Evolutionary conservation across 768 basidiomycete genomes (phyloP).

Genomic region (Pleurotus eryngii): DNA sequence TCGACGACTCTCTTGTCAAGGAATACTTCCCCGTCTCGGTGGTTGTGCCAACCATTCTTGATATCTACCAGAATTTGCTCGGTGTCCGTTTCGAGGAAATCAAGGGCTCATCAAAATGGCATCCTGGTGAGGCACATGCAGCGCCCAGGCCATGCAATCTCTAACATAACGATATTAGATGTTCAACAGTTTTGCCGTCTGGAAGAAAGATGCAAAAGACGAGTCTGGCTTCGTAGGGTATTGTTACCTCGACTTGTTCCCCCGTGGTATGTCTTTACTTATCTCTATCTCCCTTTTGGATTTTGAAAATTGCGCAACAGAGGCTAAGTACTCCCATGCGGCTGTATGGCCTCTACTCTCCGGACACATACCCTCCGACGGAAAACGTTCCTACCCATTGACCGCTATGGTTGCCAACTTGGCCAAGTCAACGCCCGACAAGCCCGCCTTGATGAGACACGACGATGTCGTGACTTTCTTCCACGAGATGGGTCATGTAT

Average conservation of each 20-base stretch:
- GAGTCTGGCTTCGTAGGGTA: conserved; percentile 76
- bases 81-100: conserved; percentile 71
- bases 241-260: conserved; percentile 87
- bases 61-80: conserved; percentile 81
- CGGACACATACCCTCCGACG: conserved; percentile 56
- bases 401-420: conserved; percentile 90
- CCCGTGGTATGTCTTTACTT: conserved; percentile 50
- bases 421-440: conserved; percentile 77
- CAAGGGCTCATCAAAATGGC: conserved; percentile 64
- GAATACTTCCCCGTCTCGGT: conserved; percentile 87
- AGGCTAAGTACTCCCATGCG: conserved; percentile 80
- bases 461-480: conserved; percentile 89
- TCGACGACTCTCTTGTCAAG: conserved; percentile 79
- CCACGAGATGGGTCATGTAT: conserved; percentile 84
- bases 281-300: conserved; percentile 1
- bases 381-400: conserved; percentile 67
- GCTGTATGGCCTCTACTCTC: conserved; percentile 78
- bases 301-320: conserved; percentile 29
- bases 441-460: conserved; percentile 84
- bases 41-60: conserved; percentile 78
- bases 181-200: conserved; percentile 84
- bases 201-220: conserved; percentile 75
- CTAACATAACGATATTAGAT: conserved; percentile 37
- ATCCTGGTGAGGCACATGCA: conserved; percentile 50
- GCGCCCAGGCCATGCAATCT: background rate